Base-by-base conservation (phyloP, 768 basidiomycete genomes). In the Pseudohyphozyma bogoriensis region DNA sequence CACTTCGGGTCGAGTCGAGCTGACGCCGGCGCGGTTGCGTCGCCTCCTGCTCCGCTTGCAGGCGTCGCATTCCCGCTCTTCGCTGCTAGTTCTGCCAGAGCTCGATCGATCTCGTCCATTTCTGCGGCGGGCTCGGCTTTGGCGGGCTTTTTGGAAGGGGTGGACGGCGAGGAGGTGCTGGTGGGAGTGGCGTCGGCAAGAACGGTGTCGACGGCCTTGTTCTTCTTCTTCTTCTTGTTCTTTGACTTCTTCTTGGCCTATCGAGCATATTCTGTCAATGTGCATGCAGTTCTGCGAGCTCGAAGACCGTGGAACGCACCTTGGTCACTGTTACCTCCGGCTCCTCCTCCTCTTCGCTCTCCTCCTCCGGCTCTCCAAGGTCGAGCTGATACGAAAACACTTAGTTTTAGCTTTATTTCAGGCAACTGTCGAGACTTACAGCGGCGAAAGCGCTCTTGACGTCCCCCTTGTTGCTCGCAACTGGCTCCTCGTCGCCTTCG, bases 31-130 rank as follows among this genome's bases (percentile, higher is more conserved):
- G 51, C 28, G 2, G 64, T 16, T 2, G 39, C 31, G 20, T 55
- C 31, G 36, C 33, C 32, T 1, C n/a, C 40, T 4, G 46, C 24
- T 20, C 24, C 24, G 44, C 13, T 37, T 22, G 31, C 40, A n/a
- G 37, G 26, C 51, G 18, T 45, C 26, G 58, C 56, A 13, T 65
- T 57, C 26, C 69, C 51, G 10, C 53, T 39, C 58, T 58, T 53
- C 15, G 28, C 13, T 42, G 54, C 66, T n/a, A 96, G 78, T 68
- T 95, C 89, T 2, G 84, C 85, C 13, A 96, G 77, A 0, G 84
- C 90, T 56, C 81, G 78, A 67, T 95, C 90, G 31, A 97, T 76
- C 64, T 96, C 89, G 68, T 91, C 86, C 56, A 77, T 67, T 79
- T 81, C 69, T 83, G 83, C 73, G 85, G 85, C 66, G 22, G 36